Base-by-base conservation (phyloP, 768 basidiomycete genomes). In the Rhizopogon vesiculosus region DNA sequence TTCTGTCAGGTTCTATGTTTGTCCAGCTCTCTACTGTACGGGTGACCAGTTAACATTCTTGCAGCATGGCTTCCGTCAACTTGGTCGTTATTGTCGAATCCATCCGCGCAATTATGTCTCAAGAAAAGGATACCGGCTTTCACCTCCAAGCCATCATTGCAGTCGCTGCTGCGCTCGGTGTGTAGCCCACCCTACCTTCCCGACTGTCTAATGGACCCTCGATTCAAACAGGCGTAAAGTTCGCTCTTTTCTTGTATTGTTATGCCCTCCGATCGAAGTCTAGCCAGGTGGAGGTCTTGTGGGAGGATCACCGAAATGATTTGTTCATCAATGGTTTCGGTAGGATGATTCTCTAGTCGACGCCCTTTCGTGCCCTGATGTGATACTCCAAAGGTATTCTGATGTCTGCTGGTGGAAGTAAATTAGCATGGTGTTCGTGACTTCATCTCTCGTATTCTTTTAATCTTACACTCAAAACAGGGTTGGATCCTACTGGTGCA, bases 291-390 rank as follows among this genome's bases (percentile, higher is more conserved):
- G 82, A 83, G 45, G 84, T 97, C n/a, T 80, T 97, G 29, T 98
- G 93, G 93, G 91, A 97, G 69, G 96, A 98, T 66, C 95, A 98
- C 61, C 78, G 95, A 61, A 98, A 94, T 64, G 96, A 96, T 64
- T 67, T 93, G n/a, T 90, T 84, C 66, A 85, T 93, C 66, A 93
- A 93, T 64, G 74, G 80, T 25, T 88, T 90, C 58, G 87, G 87
- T 87, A 58, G 35, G 77, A 54, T 3, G 29, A 15, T 29, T 45
- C 44, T 22, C 42, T 58, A 29, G 29, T 28, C 38, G 55, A n/a
- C n/a, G 19, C 28, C 13, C 0, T 42, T 40, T 12, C 4, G 18
- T 45, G 29, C 39, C 44, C 29, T 52, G 31, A 59, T 19, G 39
- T 44, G 45, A n/a, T 52, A 28, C 40, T 58, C 35, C 52, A 51